phyloP scores from a whole-genome alignment of 2,329 filamentous ascomycete species.

The Aspergillus piperis region DNA sequence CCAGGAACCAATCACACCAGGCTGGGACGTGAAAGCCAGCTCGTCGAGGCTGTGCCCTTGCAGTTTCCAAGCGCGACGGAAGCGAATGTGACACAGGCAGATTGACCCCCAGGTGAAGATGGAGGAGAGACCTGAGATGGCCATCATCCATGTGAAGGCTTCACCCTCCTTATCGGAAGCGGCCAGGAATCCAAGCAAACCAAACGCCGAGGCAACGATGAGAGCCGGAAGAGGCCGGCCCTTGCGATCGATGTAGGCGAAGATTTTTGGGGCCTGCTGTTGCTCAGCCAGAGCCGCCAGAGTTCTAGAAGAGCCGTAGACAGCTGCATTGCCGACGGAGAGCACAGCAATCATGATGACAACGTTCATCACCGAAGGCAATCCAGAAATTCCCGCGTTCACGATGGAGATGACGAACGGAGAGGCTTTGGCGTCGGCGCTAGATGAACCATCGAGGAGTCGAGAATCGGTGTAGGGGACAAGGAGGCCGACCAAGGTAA shows the following conservation, averaged over 20 bases:
- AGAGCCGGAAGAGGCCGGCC: slow-evolving; percentile 80
- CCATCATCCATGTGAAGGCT: slow-evolving; percentile 78
- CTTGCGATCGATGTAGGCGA: slow-evolving; percentile 79
- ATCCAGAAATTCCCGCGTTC: slow-evolving; percentile 75
- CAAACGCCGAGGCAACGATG: slow-evolving; percentile 63
- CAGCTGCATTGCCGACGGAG: slow-evolving; percentile 86
- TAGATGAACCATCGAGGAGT: slow-evolving; percentile 60
- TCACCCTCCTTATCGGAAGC: slow-evolving; percentile 60
- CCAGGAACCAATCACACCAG: slow-evolving; percentile 78
- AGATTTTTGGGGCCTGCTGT: slow-evolving; percentile 72
- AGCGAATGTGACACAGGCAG: slow-evolving; percentile 88
- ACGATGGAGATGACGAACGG: slow-evolving; percentile 93
- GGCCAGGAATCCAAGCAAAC: slow-evolving; percentile 76
- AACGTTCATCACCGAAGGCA: slow-evolving; percentile 90
- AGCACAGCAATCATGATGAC: slow-evolving; percentile 89
- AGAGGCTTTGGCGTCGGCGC: slow-evolving; percentile 72
- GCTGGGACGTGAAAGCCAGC: slow-evolving; percentile 77
- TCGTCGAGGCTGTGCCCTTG: slow-evolving; percentile 72
- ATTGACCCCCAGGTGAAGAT: slow-evolving; percentile 82
- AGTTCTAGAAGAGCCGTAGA: slow-evolving; percentile 89
- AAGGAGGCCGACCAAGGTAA: slow-evolving; percentile 77
- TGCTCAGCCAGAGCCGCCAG: slow-evolving; percentile 88
- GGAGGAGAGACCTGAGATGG: slow-evolving; percentile 70
- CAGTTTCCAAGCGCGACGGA: slow-evolving; percentile 74
- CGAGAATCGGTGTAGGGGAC: slow-evolving; percentile 70